Evolutionary conservation across 2,329 filamentous ascomycete genomes (phyloP).

Genomic region (Pseudogymnoascus destructans): DNA sequence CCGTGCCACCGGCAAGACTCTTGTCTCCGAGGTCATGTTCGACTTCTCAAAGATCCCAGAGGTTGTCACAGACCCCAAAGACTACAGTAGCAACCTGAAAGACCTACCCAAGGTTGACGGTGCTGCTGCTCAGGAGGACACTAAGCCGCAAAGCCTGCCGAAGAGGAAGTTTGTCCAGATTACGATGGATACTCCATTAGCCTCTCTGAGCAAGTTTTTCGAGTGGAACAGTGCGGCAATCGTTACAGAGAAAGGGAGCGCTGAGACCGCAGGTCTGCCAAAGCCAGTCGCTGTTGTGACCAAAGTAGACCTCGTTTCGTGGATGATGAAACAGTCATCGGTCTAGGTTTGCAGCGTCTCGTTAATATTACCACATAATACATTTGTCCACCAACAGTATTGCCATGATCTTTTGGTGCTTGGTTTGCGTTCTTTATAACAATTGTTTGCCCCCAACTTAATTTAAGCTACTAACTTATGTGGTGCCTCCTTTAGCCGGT

Average conservation of each 20-base stretch:
- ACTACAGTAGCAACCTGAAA: constrained; percentile 34
- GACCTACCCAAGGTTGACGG: constrained; percentile 24
- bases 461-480: background rate
- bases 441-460: background rate
- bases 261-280: constrained; percentile 35
- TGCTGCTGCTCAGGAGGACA: constrained; percentile 18
- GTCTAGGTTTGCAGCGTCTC: constrained; percentile 10
- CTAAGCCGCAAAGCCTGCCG: constrained; percentile 29
- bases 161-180: constrained; percentile 82
- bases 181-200: constrained; percentile 75
- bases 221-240: constrained; percentile 97
- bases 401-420: background rate
- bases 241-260: constrained; percentile 62
- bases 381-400: background rate
- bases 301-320: constrained; percentile 89
- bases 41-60: constrained; percentile 81
- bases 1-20: constrained; percentile 58
- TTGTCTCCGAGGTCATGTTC: constrained; percentile 88
- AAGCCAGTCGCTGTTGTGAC: constrained; percentile 87
- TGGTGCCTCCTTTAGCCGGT: background rate
- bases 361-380: constrained; percentile 1
- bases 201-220: constrained; percentile 78
- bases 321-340: constrained; percentile 61
- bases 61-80: constrained; percentile 75
- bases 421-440: background rate